These are phyloP conservation scores for Chrysoporthe austroafricana DNA, from an alignment of 2,329 filamentous ascomycete genomes.

Conservation along the genomic window DNA sequence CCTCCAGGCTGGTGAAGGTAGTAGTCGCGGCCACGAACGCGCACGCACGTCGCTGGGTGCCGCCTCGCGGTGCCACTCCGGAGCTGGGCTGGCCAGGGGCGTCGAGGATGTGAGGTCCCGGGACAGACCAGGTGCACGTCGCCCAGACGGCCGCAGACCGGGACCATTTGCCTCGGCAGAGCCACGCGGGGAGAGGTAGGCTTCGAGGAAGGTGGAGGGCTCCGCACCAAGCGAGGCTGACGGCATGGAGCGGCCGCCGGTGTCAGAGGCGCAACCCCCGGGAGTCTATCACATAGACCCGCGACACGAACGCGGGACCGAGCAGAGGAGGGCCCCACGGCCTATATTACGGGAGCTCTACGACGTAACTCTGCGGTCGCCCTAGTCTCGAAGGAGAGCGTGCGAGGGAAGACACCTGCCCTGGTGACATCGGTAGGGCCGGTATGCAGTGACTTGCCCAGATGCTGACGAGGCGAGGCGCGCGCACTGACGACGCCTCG, in stretches of 20 bases:
- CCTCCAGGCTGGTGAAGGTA: background rate
- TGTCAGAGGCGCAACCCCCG: background rate
- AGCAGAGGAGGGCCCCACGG: background rate
- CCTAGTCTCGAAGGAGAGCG: background rate
- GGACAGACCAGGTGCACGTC: background rate
- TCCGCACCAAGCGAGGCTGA: background rate
- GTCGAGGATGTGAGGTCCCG: background rate
- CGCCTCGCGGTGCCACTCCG: background rate
- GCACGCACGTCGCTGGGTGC: background rate
- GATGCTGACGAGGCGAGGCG: background rate
- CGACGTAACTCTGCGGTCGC: background rate
- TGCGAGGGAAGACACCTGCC: background rate
- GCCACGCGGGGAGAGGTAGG: background rate
- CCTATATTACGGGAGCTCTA: background rate
- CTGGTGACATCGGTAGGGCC: background rate
- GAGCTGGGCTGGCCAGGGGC: background rate
- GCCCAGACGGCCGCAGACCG: constrained; percentile 18
- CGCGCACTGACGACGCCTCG: background rate
- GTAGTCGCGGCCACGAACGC: background rate
- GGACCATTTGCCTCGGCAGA: background rate
- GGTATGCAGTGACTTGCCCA: background rate
- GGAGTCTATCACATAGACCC: too few species aligned
- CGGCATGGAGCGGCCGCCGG: background rate
- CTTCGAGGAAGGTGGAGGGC: background rate
- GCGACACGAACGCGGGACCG: background rate